phyloP scores from a whole-genome alignment of 371 early-diverging fungal genomes.

The Phascolomyces articulosus region DNA sequence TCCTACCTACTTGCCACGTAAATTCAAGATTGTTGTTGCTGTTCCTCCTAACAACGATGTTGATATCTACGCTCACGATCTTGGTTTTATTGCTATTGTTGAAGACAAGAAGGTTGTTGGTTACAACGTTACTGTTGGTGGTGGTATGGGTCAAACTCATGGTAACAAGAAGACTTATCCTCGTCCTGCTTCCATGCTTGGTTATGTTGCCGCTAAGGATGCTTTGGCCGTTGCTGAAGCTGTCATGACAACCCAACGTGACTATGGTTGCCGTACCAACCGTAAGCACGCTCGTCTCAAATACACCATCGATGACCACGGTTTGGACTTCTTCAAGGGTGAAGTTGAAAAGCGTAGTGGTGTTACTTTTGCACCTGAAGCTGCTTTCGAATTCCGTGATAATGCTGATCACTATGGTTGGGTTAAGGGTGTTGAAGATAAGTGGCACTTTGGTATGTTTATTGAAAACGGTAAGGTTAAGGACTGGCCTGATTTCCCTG shows the following conservation, averaged over 20 bases:
- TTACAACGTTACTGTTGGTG: conserved; percentile 93
- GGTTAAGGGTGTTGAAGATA: conserved; percentile 72
- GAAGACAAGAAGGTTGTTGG: conserved; percentile 77
- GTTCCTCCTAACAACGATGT: conserved; percentile 96
- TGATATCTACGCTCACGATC: conserved; percentile 93
- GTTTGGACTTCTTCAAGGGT: conserved; percentile 85
- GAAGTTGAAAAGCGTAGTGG: conserved; percentile 85
- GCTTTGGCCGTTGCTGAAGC: conserved; percentile 83
- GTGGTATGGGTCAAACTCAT: conserved; percentile 97
- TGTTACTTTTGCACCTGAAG: conserved; percentile 63
- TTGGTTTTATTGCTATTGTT: conserved; percentile 90
- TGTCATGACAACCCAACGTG: conserved; percentile 91
- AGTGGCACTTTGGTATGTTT: conserved; percentile 88
- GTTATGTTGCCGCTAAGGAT: conserved; percentile 78
- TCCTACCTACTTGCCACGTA: conserved; percentile 89
- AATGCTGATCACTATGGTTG: conserved; percentile 96
- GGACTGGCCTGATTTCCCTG: conserved; percentile 78
- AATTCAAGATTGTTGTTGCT: conserved; percentile 94
- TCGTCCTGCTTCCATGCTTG: conserved; percentile 77
- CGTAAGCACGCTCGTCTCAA: conserved; percentile 96
- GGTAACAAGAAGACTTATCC: conserved; percentile 96
- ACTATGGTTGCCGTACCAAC: conserved; percentile 94
- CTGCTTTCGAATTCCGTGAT: conserved; percentile 75
- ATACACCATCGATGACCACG: conserved; percentile 95
- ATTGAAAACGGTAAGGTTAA: conserved; percentile 92